phyloP scores from a whole-genome alignment of 2,329 filamentous ascomycete species.

The Thielaviopsis punctulata region DNA sequence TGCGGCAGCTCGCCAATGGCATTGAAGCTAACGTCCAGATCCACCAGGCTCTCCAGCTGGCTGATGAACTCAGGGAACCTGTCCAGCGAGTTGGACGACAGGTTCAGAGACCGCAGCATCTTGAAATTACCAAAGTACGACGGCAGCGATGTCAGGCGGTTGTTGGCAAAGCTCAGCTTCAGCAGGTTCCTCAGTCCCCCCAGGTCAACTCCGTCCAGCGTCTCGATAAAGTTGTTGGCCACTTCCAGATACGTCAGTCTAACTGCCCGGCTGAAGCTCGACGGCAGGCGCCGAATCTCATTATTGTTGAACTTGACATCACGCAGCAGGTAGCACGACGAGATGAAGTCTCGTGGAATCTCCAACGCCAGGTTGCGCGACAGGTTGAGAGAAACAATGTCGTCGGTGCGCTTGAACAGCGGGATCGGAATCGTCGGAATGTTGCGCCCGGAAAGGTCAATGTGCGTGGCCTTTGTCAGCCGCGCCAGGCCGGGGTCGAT shows the following conservation, averaged over 20 bases:
- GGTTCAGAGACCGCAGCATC: conserved; percentile 64
- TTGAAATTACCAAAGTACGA: conserved; percentile 68
- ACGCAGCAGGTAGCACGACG: conserved; percentile 74
- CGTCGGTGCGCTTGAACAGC: conserved; percentile 74
- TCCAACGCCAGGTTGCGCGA: conserved; percentile 85
- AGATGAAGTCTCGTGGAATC: conserved; percentile 89
- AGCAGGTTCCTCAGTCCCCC: conserved; percentile 58
- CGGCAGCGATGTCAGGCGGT: conserved; percentile 64
- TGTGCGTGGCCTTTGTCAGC: conserved; percentile 80
- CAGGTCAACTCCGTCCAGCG: conserved; percentile 71
- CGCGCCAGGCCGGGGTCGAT: conserved; percentile 71
- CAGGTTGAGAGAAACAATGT: conserved; percentile 89
- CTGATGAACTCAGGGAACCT: conserved; percentile 76
- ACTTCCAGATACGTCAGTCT: conserved; percentile 80
- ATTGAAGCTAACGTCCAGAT: conserved; percentile 95
- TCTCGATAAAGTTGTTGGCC: conserved; percentile 82
- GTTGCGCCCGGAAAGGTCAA: conserved; percentile 79
- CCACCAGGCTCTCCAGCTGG: conserved; percentile 64
- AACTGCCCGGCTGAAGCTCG: conserved; percentile 64
- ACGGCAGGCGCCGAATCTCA: conserved; percentile 70
- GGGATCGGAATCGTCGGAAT: conserved; percentile 89
- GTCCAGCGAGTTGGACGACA: conserved; percentile 84
- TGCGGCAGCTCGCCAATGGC: conserved; percentile 62
- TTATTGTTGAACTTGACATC: conserved; percentile 96
- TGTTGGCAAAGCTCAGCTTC: conserved; percentile 87